Percentiles rank a stretch among this genome's conserved stretches.
phyloP scores from a whole-genome alignment of 441 rosid species.

The Geranium incanum region DNA sequence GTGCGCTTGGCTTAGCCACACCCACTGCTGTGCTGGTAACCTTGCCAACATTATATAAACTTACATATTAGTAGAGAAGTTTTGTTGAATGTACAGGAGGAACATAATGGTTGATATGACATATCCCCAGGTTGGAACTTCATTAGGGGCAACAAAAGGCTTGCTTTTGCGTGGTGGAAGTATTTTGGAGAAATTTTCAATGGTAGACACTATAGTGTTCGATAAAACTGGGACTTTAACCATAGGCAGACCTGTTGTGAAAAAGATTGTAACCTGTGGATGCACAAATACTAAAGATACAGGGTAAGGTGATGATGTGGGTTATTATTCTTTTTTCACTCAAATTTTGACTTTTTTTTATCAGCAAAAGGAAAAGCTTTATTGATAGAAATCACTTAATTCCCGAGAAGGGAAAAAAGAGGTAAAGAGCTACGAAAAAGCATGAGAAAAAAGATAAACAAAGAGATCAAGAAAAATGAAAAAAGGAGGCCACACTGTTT shows the following conservation, averaged over 20 bases:
- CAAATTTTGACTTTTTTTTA: not conserved
- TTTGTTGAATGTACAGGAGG: conserved; percentile 5
- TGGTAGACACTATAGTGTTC: conserved; percentile 68
- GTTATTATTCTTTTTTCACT: conserved; percentile 1
- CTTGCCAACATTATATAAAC: conserved; percentile 12
- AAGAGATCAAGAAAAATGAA: too few species aligned
- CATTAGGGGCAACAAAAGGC: conserved; percentile 90
- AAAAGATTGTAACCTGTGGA: conserved; percentile 49
- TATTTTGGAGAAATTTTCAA: conserved; percentile 77
- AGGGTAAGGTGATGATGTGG: conserved; percentile 38
- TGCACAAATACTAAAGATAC: conserved; percentile 25
- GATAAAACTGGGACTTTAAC: conserved; percentile 97
- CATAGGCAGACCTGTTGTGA: conserved; percentile 80
- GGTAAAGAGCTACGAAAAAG: too few species aligned
- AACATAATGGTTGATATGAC: conserved; percentile 3
- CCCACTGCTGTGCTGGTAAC: conserved; percentile 93
- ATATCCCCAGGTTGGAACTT: conserved; percentile 71
- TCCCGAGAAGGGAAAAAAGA: too few species aligned
- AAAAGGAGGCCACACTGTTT: too few species aligned
- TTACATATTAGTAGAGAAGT: conserved; percentile 9
- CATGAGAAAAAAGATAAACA: too few species aligned
- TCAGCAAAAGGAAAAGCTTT: too few species aligned
- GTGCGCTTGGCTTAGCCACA: conserved; percentile 97
- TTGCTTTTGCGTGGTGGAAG: conserved; percentile 87
- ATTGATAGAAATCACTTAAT: too few species aligned